Evolutionary conservation across 345 rosid species (phyloP), one percentile per base, ranked within the genome.

Genomic region (Eucalyptus tenuipes): DNA sequence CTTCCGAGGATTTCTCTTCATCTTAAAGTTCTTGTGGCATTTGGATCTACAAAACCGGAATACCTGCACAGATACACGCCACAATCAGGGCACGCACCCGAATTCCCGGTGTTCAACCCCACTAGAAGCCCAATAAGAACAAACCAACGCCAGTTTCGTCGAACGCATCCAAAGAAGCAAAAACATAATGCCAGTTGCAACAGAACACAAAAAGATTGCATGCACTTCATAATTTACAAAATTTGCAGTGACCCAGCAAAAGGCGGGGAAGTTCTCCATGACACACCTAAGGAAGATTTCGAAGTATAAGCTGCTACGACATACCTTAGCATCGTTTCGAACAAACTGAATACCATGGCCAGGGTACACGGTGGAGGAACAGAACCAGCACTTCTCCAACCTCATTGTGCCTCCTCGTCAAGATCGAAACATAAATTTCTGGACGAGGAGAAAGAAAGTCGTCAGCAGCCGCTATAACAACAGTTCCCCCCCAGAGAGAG

Each of bases 1-100:
- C 89, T 98, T 97, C 64, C 99, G 96, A 13, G 99, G 99, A 90
- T 97, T 98, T 89, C 99, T 97, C 96, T 98, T 98, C 99, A 97
- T 98, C 92, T 98, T 98, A 88, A 97, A 95, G 90, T 97, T 97
- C 91, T 97, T 97, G 91, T 97, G 98, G 91, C 98, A 96, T 90
- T 95, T 95, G 15, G 97, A 97, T 92, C 98, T 92, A 92, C 98
- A 98, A 91, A 98, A 98, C 49, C 96, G 90, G 92, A 97, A 98
- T 59, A 98, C 92, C 99, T 97, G 92, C 93, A 91, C 68, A 87
- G 75, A 49, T 81, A 49, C 37, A 86, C 57, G 12, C 10, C 57
- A 52, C 25, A 12, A 44, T 86, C 40, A 86, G 87, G 66, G 18
- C 25, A 4, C 42, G 20, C 82, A 4, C 11, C 47, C 25, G 13